Evolutionary conservation across 2,329 filamentous ascomycete species (phyloP).

Genomic region (Apiospora koreana): DNA sequence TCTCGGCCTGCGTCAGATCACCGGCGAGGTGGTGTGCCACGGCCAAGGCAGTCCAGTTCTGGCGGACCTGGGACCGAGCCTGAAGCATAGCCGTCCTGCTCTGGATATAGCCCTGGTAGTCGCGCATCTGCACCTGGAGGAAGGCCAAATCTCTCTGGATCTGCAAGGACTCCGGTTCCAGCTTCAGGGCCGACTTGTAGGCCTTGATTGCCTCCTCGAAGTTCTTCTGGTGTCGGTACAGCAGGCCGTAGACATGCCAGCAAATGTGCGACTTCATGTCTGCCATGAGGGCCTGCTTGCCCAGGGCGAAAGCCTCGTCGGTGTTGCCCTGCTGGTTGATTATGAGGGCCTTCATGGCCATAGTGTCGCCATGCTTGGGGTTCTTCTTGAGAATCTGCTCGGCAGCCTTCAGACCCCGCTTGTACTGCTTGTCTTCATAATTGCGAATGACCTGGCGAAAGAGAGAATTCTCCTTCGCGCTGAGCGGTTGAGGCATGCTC

Average conservation of each 20-base stretch:
- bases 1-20: conserved; percentile 82
- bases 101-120: conserved; percentile 90
- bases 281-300: conserved; percentile 87
- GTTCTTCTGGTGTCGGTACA: conserved; percentile 94
- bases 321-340: conserved; percentile 90
- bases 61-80: conserved; percentile 75
- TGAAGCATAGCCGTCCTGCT: conserved; percentile 88
- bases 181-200: conserved; percentile 90
- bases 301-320: conserved; percentile 90
- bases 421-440: conserved; percentile 99
- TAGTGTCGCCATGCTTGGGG: conserved; percentile 95
- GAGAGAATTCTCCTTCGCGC: conserved; percentile 88
- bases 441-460: conserved; percentile 93
- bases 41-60: conserved; percentile 97
- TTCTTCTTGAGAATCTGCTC: conserved; percentile 96
- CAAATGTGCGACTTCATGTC: conserved; percentile 99
- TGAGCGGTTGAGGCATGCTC: conserved; percentile 71
- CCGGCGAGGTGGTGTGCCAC: conserved; percentile 92
- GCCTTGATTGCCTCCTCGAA: conserved; percentile 99
- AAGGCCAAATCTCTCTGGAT: conserved; percentile 93
- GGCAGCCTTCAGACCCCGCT: conserved; percentile 87
- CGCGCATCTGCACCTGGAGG: conserved; percentile 93
- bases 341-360: conserved; percentile 98
- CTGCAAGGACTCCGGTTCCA: conserved; percentile 92
- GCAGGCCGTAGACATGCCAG: conserved; percentile 97